These are phyloP conservation scores for Echria macrotheca DNA, from an alignment of 495 filamentous ascomycete species.

Conservation along the genomic window DNA sequence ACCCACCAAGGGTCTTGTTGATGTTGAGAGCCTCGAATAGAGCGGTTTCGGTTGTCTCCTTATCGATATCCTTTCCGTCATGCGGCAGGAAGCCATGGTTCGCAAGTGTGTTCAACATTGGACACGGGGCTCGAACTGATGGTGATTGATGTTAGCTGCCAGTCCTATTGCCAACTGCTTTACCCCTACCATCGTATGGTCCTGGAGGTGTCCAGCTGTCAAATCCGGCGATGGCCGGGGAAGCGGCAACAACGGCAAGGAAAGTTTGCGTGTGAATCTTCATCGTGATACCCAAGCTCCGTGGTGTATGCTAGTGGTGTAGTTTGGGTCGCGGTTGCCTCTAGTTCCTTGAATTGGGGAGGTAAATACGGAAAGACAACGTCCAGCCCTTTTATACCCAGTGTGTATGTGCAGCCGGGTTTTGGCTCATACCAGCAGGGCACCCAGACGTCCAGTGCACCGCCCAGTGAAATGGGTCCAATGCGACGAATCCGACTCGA, in stretches of 20 bases:
- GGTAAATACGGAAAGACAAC: too few relatives aligned
- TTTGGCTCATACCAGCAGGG: too few relatives aligned
- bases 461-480: too few relatives aligned
- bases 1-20: conserved; percentile 25
- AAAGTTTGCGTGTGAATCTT: neutral
- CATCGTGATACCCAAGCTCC: too few relatives aligned
- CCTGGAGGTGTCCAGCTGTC: conserved; percentile 6
- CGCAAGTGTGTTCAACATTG: conserved; percentile 48
- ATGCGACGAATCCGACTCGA: too few relatives aligned
- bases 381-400: too few relatives aligned
- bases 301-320: too few relatives aligned
- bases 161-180: neutral
- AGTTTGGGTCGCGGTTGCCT: too few relatives aligned
- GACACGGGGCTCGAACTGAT: conserved; percentile 36
- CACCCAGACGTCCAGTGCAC: too few relatives aligned
- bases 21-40: conserved; percentile 17
- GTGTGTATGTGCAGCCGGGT: too few relatives aligned
- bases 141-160: neutral
- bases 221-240: neutral
- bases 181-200: neutral
- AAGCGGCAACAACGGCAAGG: neutral
- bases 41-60: conserved; percentile 3
- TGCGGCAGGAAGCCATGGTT: conserved; percentile 50
- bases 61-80: conserved; percentile 33
- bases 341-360: too few relatives aligned